Evolutionary conservation across 192 early-diverging fungal genomes (phyloP).

Genomic region (Coemansia sp.): DNA sequence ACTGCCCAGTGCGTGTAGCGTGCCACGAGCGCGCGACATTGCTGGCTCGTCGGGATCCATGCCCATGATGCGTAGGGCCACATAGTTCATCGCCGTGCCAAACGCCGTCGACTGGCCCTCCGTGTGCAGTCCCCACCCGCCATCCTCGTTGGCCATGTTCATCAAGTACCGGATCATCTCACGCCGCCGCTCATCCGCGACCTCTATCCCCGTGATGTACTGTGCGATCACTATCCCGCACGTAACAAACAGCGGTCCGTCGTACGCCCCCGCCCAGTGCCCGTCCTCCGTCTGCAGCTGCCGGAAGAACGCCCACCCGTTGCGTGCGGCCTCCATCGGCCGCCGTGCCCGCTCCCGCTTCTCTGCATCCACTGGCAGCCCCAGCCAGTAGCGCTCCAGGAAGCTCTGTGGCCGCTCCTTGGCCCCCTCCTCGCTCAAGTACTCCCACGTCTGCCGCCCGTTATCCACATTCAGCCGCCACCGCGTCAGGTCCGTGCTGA

Average conservation of each 20-base stretch:
- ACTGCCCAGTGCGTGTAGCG: conserved; percentile 80
- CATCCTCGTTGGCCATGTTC: conserved; percentile 81
- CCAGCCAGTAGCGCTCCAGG: conserved; percentile 87
- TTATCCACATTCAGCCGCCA: conserved; percentile 84
- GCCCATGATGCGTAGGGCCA: conserved; percentile 81
- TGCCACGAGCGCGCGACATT: conserved; percentile 71
- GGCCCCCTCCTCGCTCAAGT: conserved; percentile 41
- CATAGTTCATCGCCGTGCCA: conserved; percentile 94
- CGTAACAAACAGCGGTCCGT: conserved; percentile 94
- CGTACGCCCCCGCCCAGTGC: conserved; percentile 94
- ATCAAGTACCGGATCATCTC: conserved; percentile 88
- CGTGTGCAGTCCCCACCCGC: conserved; percentile 98
- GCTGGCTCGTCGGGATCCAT: conserved; percentile 80
- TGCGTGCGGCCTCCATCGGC: conserved; percentile 75
- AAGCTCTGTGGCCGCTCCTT: conserved; percentile 64
- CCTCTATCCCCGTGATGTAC: conserved; percentile 72
- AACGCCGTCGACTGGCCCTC: conserved; percentile 90
- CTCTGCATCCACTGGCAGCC: conserved; percentile 53
- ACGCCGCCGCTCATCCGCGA: conserved; percentile 56
- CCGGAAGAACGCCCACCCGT: conserved; percentile 87
- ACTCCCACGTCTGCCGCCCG: conserved; percentile 92
- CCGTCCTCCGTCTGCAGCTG: conserved; percentile 86
- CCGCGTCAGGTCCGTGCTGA: conserved; percentile 65
- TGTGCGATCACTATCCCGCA: conserved; percentile 85
- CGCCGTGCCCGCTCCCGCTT: conserved; percentile 56